A percentile compares a stretch with the other conserved stretches of the same genome.
Evolutionary conservation across 2,329 filamentous ascomycete species (phyloP).

Genomic region (Trichophyton equinum): DNA sequence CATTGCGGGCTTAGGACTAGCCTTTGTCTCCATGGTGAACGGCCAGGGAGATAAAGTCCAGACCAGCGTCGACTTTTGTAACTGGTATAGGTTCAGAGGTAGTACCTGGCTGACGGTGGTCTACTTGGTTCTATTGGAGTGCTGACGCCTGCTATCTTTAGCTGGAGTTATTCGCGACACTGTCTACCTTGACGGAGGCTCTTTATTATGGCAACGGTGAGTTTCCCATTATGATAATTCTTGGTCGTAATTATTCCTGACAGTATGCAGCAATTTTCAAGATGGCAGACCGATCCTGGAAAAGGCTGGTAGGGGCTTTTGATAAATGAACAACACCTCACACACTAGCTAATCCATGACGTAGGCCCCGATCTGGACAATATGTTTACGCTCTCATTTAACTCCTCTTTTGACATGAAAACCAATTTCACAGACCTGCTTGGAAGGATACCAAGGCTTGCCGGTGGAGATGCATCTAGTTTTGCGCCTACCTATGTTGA

Average conservation of each 20-base stretch:
- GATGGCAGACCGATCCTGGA: slow-evolving; percentile 29
- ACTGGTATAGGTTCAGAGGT: slow-evolving; percentile 39
- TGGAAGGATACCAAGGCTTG: slow-evolving; percentile 37
- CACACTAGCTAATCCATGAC: background rate
- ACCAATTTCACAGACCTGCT: slow-evolving; percentile 45
- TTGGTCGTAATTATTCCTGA: background rate
- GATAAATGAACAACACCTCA: background rate
- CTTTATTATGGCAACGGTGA: slow-evolving; percentile 40
- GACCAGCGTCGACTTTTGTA: slow-evolving; percentile 48
- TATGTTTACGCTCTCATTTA: slow-evolving; percentile 49
- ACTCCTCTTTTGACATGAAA: slow-evolving; percentile 41
- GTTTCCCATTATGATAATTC: slow-evolving; percentile 6
- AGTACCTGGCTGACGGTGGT: slow-evolving; percentile 9
- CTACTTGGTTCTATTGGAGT: background rate
- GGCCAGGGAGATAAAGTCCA: slow-evolving; percentile 25
- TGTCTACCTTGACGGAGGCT: slow-evolving; percentile 54
- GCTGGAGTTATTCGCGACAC: slow-evolving; percentile 49
- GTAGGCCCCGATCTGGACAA: background rate
- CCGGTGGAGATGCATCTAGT: slow-evolving; percentile 38
- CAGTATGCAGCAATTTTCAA: slow-evolving; percentile 26
- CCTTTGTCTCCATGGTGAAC: background rate
- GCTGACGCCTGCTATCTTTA: slow-evolving; percentile 24
- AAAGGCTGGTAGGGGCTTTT: slow-evolving; percentile 32
- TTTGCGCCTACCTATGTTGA: slow-evolving; percentile 46
- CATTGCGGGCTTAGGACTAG: background rate